A percentile compares a stretch with the other conserved stretches of the same genome.
Conservation (phyloP, 805 yeast species). For the Kodamaea sagamina region DNA sequence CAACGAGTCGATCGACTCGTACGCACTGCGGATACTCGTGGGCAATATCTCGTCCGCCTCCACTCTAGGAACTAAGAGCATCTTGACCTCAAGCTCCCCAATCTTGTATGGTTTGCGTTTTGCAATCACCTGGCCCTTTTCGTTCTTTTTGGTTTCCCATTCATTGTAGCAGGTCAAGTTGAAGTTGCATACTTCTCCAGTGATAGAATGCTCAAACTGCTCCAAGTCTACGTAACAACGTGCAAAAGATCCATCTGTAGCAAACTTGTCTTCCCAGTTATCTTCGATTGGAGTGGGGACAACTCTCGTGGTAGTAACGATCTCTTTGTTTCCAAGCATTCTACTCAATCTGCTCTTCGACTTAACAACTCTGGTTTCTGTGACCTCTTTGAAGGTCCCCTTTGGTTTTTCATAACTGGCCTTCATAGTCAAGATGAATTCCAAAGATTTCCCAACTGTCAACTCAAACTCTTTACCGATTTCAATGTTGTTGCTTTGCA, state of each 20-base stretch:
- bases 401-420: slow-evolving; percentile 55
- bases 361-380: slow-evolving; percentile 54
- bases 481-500: slow-evolving; percentile 33
- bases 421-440: slow-evolving; percentile 73
- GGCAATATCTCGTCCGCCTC: slow-evolving; percentile 66
- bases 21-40: slow-evolving; percentile 57
- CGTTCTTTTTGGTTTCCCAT: slow-evolving; percentile 56
- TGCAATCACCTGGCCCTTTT: slow-evolving; percentile 26
- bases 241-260: slow-evolving; percentile 88
- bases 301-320: slow-evolving; percentile 50
- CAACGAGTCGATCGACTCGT: slow-evolving; percentile 36
- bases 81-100: slow-evolving; percentile 66
- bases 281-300: slow-evolving; percentile 56
- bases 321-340: slow-evolving; percentile 49
- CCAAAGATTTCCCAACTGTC: slow-evolving; percentile 59
- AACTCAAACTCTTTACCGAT: slow-evolving; percentile 80
- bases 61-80: slow-evolving; percentile 68
- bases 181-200: slow-evolving; percentile 53
- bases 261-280: slow-evolving; percentile 63
- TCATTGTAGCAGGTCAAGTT: slow-evolving; percentile 72
- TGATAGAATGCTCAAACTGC: slow-evolving; percentile 55
- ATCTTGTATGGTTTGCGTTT: slow-evolving; percentile 55
- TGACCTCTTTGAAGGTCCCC: slow-evolving; percentile 58
- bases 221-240: slow-evolving; percentile 67
- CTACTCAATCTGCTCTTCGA: slow-evolving; percentile 48